Evolutionary conservation across 768 basidiomycete species (phyloP).

Genomic region (Infundibulicybe gibba): DNA sequence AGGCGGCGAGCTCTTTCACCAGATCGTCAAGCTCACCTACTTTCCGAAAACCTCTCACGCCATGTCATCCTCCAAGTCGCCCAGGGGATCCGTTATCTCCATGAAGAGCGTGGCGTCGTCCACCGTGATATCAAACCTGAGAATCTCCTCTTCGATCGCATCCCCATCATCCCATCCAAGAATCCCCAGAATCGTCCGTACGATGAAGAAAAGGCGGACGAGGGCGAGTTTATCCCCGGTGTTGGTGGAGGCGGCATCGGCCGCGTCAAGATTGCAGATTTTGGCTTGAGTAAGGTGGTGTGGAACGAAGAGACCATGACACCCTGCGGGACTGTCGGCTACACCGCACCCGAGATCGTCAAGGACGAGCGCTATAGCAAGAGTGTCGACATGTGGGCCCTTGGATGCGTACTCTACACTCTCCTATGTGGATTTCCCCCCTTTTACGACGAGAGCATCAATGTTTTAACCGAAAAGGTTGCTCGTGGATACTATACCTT

Average conservation of each 20-base stretch:
- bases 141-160: slow-evolving; percentile 90
- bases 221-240: slow-evolving; percentile 91
- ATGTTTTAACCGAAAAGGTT: slow-evolving; percentile 96
- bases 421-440: slow-evolving; percentile 96
- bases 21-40: slow-evolving; percentile 98
- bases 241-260: slow-evolving; percentile 97
- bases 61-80: slow-evolving; percentile 98
- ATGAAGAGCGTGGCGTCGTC: slow-evolving; percentile 96
- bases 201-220: slow-evolving; percentile 98
- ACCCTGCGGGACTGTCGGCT: slow-evolving; percentile 99
- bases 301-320: slow-evolving; percentile 99
- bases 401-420: slow-evolving; percentile 99
- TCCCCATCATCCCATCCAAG: slow-evolving; percentile 88
- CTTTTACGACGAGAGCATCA: slow-evolving; percentile 99
- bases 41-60: slow-evolving; percentile 96
- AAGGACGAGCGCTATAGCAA: slow-evolving; percentile 97
- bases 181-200: slow-evolving; percentile 75
- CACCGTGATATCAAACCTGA: slow-evolving; percentile 99
- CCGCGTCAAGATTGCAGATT: slow-evolving; percentile 97
- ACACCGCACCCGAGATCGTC: slow-evolving; percentile 99
- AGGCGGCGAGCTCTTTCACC: slow-evolving; percentile 97
- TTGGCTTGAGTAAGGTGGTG: slow-evolving; percentile 94
- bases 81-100: slow-evolving; percentile 89
- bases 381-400: slow-evolving; percentile 99
- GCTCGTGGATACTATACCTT: slow-evolving; percentile 98